Evolutionary conservation across 2,329 filamentous ascomycete genomes (phyloP), one percentile per base, ranked within the genome.

Genomic region (Colletotrichum eleusines): DNA sequence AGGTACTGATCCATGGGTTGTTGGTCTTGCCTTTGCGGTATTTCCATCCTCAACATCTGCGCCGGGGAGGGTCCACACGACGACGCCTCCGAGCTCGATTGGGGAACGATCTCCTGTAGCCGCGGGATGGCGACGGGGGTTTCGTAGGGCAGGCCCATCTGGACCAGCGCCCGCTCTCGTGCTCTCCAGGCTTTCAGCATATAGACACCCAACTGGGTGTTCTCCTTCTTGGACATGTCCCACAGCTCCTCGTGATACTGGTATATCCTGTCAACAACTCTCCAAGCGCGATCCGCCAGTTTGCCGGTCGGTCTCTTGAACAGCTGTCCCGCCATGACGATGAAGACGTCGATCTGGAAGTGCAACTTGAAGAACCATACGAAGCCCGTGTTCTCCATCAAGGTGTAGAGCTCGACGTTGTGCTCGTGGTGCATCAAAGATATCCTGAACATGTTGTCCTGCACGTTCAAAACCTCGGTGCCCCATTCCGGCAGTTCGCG

Each of bases 361-460:
- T 88, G 84, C 31, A 81, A 78, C 70, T 84, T 83, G 76, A 84
- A 80, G 73, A 86, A 89, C 88, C 88, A 90, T 14, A 86, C 74
- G 75, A 89, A 90, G 1, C 85, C 85, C 0, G 80, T 81, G 31
- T 82, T 79, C 23, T 79, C 77, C 73, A 84, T 79, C 2, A 81
- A 75, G 33, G 81, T 76, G 73, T 87, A 86, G 16, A 84, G 78
- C 11, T 79, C 78, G 12, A 84, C 76, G 64, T 84, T 84, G 72
- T 86, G 82, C 74, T 88, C 85, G 23, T 84, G 80, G 35, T 83
- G 80, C 51, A 83, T 81, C 28, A 90, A 74, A 1, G 87, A 81
- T 18, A 89, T 79, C 74, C 86, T 86, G 80, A 90, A 89, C 9
- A 89, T 78, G 64, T 87, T 86, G 75, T 89, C 87, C 55, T 84